These are phyloP conservation scores for Colletotrichum neosansevieriae DNA, from an alignment of 2,329 filamentous ascomycete genomes.

Conservation along the genomic window DNA sequence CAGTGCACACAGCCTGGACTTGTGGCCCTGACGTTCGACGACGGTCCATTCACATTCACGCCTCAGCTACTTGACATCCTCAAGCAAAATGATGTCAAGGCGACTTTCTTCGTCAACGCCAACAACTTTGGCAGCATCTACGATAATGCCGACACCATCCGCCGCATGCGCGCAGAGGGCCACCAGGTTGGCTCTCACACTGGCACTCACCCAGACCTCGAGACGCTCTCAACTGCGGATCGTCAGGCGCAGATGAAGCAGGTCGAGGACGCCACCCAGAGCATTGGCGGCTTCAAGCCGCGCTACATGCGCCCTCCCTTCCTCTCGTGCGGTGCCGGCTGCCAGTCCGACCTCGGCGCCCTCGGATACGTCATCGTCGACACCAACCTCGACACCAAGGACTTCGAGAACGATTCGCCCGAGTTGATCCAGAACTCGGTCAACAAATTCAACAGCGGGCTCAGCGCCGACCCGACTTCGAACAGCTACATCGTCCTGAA, in stretches of 20 bases:
- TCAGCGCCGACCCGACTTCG: slow-evolving; percentile 38
- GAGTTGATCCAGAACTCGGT: slow-evolving; percentile 62
- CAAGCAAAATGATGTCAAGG: slow-evolving; percentile 47
- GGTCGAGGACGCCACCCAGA: slow-evolving; percentile 58
- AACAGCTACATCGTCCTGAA: slow-evolving; percentile 63
- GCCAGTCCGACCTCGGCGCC: slow-evolving; percentile 35
- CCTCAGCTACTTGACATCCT: slow-evolving; percentile 54
- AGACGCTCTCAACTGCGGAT: slow-evolving; percentile 49
- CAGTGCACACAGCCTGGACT: slow-evolving; percentile 50
- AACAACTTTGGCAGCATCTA: slow-evolving; percentile 57
- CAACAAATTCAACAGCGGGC: slow-evolving; percentile 47
- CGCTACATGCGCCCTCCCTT: slow-evolving; percentile 60
- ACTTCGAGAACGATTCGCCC: slow-evolving; percentile 66
- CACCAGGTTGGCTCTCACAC: slow-evolving; percentile 56
- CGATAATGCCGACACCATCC: slow-evolving; percentile 53
- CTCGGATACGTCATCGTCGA: slow-evolving; percentile 69
- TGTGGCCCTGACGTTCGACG: slow-evolving; percentile 61
- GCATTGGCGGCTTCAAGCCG: slow-evolving; percentile 56
- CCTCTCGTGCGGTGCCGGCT: slow-evolving; percentile 53
- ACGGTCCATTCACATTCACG: slow-evolving; percentile 59
- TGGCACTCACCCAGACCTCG: slow-evolving; percentile 60
- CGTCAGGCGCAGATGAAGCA: slow-evolving; percentile 55
- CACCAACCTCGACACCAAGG: slow-evolving; percentile 71
- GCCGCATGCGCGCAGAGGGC: slow-evolving; percentile 55
- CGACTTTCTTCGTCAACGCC: slow-evolving; percentile 58